phyloP scores from a whole-genome alignment of 805 yeast species.

The Danielozyma ontarioensis region DNA sequence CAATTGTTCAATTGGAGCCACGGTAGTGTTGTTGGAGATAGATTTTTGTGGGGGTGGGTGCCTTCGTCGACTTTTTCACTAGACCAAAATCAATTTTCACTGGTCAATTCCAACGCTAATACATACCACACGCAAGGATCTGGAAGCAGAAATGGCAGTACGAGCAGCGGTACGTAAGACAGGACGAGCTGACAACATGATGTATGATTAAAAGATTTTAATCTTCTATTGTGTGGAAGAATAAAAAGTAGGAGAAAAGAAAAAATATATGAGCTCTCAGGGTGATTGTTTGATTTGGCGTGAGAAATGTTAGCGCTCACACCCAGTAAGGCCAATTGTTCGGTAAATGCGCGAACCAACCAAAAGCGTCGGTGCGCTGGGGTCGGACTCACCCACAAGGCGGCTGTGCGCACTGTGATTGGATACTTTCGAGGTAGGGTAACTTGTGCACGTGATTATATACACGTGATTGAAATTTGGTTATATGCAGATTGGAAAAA shows the following conservation, averaged over 20 bases:
- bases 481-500: conserved; percentile 1
- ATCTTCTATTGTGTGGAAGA: conserved; percentile 4
- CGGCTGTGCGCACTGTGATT: conserved; percentile 2
- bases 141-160: conserved; percentile 48
- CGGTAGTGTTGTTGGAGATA: no score
- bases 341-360: not conserved
- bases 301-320: not conserved
- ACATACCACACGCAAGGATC: conserved; percentile 25
- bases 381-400: not conserved
- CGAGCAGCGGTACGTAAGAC: conserved; percentile 81
- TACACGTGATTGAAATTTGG: not conserved
- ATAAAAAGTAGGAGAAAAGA: conserved; percentile 1
- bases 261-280: not conserved
- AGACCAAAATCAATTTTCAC: no score
- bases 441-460: conserved; percentile 6
- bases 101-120: no score
- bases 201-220: conserved; percentile 28
- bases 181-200: conserved; percentile 83
- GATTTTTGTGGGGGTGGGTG: no score
- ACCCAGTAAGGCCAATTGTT: not conserved
- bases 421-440: not conserved
- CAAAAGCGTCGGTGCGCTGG: not conserved
- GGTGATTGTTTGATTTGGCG: not conserved
- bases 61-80: no score
- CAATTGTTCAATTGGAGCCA: no score